Evolutionary conservation across 1,284 basidiomycete genomes (phyloP).

Genomic region (Austroboletus novae-zelandiae): DNA sequence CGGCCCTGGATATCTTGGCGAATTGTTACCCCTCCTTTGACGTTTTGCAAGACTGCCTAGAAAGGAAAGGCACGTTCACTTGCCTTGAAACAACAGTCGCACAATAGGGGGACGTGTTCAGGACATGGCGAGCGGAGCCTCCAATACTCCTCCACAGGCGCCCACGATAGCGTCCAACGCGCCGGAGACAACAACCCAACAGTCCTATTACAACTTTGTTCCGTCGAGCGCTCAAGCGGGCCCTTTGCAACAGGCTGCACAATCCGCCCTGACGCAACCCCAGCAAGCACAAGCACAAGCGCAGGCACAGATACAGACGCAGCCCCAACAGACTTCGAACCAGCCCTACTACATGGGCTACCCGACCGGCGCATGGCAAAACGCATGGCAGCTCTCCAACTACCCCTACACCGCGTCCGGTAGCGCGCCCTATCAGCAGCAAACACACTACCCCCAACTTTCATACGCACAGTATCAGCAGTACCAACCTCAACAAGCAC

Average conservation of each 20-base stretch:
- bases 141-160: conserved; percentile 17
- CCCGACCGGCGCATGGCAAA: conserved; percentile 31
- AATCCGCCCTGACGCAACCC: conserved; percentile 19
- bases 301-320: conserved; percentile 16
- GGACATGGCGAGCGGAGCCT: conserved; percentile 21
- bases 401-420: conserved; percentile 32
- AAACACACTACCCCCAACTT: conserved; percentile 31
- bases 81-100: too few relatives aligned
- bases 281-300: conserved; percentile 13
- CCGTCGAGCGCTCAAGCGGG: conserved; percentile 12
- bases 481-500: conserved; percentile 26
- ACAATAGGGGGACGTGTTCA: neutral
- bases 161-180: conserved; percentile 7
- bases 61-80: too few relatives aligned
- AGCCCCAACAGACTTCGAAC: conserved; percentile 26
- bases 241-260: conserved; percentile 22
- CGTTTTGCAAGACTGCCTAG: too few relatives aligned
- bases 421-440: conserved; percentile 30
- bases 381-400: conserved; percentile 33
- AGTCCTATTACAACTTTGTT: conserved; percentile 4
- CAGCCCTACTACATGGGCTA: conserved; percentile 35
- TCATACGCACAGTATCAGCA: conserved; percentile 35
- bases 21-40: too few relatives aligned
- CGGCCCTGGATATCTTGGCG: too few relatives aligned
- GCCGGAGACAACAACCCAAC: conserved; percentile 17